phyloP scores from a whole-genome alignment of 2,329 filamentous ascomycete species.

The Penicillium sp. region DNA sequence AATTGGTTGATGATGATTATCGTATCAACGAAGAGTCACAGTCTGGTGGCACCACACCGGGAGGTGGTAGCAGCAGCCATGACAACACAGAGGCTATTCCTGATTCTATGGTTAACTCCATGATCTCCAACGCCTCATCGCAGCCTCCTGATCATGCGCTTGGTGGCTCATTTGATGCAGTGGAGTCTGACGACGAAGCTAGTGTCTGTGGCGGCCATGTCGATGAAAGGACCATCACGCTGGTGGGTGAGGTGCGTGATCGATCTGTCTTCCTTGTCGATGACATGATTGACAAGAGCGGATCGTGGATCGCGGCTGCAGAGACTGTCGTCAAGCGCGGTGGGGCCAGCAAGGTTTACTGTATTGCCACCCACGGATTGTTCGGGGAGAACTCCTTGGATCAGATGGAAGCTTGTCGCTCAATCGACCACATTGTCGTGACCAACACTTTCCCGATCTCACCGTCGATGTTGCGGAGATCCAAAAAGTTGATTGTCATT shows the following conservation, averaged over 20 bases:
- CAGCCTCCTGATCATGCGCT: constrained; percentile 68
- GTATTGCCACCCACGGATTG: constrained; percentile 93
- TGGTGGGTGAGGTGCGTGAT: constrained; percentile 91
- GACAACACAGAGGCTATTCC: constrained; percentile 58
- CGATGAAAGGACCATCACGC: constrained; percentile 90
- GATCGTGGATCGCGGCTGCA: constrained; percentile 94
- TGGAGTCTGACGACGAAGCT: constrained; percentile 81
- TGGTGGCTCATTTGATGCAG: constrained; percentile 80
- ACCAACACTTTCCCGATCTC: constrained; percentile 96
- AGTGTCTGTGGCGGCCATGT: constrained; percentile 57
- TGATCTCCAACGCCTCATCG: constrained; percentile 78
- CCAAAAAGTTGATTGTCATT: constrained; percentile 82
- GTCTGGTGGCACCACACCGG: constrained; percentile 55
- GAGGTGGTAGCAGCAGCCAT: constrained; percentile 47
- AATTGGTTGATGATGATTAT: constrained; percentile 92
- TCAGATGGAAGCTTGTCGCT: constrained; percentile 87
- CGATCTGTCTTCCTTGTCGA: constrained; percentile 92
- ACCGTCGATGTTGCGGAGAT: constrained; percentile 66
- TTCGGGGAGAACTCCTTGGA: constrained; percentile 88
- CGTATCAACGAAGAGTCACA: constrained; percentile 66
- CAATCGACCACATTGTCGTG: constrained; percentile 90
- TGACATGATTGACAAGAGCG: constrained; percentile 98
- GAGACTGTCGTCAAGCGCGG: constrained; percentile 95
- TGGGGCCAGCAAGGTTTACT: constrained; percentile 89
- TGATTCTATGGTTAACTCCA: constrained; percentile 80